Evolutionary conservation across 495 filamentous ascomycete species (phyloP).

Genomic region (Annulohypoxylon moriforme): DNA sequence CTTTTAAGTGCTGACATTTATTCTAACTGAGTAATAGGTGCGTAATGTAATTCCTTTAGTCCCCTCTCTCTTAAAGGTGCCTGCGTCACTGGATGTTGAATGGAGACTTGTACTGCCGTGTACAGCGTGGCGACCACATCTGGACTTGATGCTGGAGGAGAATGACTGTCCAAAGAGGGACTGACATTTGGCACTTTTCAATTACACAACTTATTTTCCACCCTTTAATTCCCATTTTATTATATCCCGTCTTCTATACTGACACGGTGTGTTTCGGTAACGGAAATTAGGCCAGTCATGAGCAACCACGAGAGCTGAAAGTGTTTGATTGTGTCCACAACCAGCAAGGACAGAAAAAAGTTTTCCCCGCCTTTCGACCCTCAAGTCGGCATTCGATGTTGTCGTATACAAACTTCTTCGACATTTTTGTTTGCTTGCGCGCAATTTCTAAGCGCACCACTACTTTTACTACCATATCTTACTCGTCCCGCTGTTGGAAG

Average conservation of each 20-base stretch:
- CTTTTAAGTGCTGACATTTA: not conserved
- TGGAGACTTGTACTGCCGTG: slow-evolving; percentile 36
- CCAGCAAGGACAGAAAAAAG: slow-evolving; percentile 22
- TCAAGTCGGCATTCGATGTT: slow-evolving; percentile 14
- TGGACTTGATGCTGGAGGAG: slow-evolving; percentile 21
- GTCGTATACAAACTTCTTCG: not conserved
- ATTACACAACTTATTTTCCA: slow-evolving; percentile 39
- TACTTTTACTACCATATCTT: not conserved
- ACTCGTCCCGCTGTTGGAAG: not conserved
- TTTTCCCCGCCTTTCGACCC: slow-evolving; percentile 29
- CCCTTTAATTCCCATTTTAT: slow-evolving; percentile 17
- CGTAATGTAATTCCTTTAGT: slow-evolving; percentile 4
- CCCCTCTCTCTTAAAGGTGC: slow-evolving; percentile 1
- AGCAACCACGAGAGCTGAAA: slow-evolving; percentile 36
- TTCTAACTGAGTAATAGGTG: slow-evolving; percentile 8
- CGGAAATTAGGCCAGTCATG: slow-evolving; percentile 31
- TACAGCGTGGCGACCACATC: slow-evolving; percentile 39
- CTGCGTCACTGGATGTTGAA: not conserved
- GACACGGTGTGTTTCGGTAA: slow-evolving; percentile 36
- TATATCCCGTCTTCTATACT: slow-evolving; percentile 14
- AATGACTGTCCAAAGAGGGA: slow-evolving; percentile 33
- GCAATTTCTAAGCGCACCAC: not conserved
- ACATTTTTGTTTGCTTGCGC: not conserved
- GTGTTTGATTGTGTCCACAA: slow-evolving; percentile 33
- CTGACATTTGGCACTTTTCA: slow-evolving; percentile 35